phyloP scores from a whole-genome alignment of 2,329 filamentous ascomycete species.

The Colletotrichum orchidophilum region DNA sequence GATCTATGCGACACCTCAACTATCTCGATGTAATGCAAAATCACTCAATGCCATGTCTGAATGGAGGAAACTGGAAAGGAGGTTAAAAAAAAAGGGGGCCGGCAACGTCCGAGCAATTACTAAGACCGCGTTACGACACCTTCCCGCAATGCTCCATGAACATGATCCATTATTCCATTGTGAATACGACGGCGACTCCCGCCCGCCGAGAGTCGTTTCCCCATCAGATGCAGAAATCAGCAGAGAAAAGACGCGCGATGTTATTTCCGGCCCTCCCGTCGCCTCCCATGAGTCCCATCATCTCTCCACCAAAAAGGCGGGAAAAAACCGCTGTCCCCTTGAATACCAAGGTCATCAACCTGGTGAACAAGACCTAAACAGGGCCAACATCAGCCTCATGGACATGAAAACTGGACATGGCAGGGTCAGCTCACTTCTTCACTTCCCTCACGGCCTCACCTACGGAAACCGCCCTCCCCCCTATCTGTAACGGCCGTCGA shows the following conservation, averaged over 20 bases:
- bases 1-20: not conserved
- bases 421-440: conserved; percentile 12
- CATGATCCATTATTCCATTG: not conserved
- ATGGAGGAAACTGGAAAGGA: not conserved
- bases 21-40: not conserved
- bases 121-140: not conserved
- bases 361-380: not conserved
- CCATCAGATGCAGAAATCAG: not conserved
- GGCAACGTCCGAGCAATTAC: not conserved
- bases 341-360: not conserved
- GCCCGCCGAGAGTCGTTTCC: not conserved
- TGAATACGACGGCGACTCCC: not conserved
- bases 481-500: not conserved
- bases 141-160: not conserved
- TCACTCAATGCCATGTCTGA: not conserved
- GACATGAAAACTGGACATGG: not conserved
- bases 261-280: conserved; percentile 18
- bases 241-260: not conserved
- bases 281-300: not conserved
- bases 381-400: not conserved
- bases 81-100: not conserved
- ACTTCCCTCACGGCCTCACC: not conserved
- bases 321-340: not conserved
- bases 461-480: not conserved
- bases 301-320: not conserved